These are phyloP conservation scores for Phytopythium aichiense DNA, from an alignment of 352 stramenopile genomes.

Conservation along the genomic window DNA sequence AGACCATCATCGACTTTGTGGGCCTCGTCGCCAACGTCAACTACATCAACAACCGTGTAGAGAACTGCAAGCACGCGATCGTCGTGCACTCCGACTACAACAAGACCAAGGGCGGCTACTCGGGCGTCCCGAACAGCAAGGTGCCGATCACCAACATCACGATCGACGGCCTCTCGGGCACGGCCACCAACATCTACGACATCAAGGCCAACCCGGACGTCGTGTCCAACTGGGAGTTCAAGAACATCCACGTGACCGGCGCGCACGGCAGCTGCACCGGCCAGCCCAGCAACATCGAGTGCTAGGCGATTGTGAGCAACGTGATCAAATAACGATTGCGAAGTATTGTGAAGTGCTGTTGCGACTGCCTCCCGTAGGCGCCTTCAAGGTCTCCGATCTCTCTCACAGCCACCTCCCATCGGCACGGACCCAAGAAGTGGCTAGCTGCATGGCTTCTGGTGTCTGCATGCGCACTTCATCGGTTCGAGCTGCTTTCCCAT, in stretches of 20 bases:
- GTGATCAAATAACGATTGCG: too few species aligned
- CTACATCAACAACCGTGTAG: conserved; percentile 14
- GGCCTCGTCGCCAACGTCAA: conserved; percentile 13
- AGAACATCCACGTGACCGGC: conserved; percentile 15
- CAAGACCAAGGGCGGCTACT: conserved; percentile 27
- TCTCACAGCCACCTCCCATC: too few species aligned
- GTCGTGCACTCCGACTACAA: conserved; percentile 28
- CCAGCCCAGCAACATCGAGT: conserved; percentile 14
- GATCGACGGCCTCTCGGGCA: conserved; percentile 17
- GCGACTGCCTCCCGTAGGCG: too few species aligned
- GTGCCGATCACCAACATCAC: conserved; percentile 23
- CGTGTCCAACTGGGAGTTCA: conserved; percentile 15
- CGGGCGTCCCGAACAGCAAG: conserved; percentile 14
- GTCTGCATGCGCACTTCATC: too few species aligned
- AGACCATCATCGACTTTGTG: conserved; percentile 24
- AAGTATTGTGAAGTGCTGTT: too few species aligned
- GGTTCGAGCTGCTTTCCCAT: too few species aligned
- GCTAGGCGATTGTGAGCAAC: conserved; percentile 3
- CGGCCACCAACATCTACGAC: conserved; percentile 31
- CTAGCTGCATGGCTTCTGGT: too few species aligned
- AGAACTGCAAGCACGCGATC: conserved; percentile 23
- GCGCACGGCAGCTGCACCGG: conserved; percentile 17
- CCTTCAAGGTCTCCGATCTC: too few species aligned
- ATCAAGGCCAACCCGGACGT: background rate
- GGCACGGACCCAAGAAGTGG: too few species aligned